Evolutionary conservation across 805 yeast species (phyloP).

Genomic region (Nakazawaea ernobii): DNA sequence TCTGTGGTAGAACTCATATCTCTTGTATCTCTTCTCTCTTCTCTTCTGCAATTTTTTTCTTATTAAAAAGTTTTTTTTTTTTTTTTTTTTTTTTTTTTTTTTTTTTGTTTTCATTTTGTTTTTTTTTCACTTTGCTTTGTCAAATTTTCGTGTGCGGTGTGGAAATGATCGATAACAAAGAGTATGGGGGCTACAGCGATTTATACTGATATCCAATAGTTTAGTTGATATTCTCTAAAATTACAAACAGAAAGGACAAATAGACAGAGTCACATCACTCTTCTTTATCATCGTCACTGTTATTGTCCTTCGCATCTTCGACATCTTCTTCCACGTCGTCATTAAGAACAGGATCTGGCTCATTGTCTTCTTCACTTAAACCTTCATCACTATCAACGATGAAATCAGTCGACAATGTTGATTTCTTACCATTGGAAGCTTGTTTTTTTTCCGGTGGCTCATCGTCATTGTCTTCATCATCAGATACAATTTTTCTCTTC

Average conservation of each 20-base stretch:
- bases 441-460: not conserved
- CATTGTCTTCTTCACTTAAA: slow-evolving; percentile 22
- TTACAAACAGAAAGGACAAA: too few relatives aligned
- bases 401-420: slow-evolving; percentile 9
- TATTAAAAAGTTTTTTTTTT: not conserved
- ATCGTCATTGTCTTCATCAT: slow-evolving; percentile 31
- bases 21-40: not conserved
- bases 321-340: slow-evolving; percentile 1
- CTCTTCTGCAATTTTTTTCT: not conserved
- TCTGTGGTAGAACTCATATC: not conserved
- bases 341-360: slow-evolving; percentile 5
- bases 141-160: too few relatives aligned
- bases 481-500: slow-evolving; percentile 33
- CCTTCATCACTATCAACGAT: slow-evolving; percentile 26
- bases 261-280: not conserved
- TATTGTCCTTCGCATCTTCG: not conserved
- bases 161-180: too few relatives aligned
- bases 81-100: not conserved
- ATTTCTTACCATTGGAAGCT: slow-evolving; percentile 11
- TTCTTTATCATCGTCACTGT: not conserved
- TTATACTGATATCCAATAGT: too few relatives aligned
- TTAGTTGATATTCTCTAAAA: too few relatives aligned
- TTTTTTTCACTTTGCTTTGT: not conserved
- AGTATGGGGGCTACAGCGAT: too few relatives aligned
- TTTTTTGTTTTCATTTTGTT: not conserved